A percentile compares a stretch with the other conserved stretches of the same genome.
Evolutionary conservation across 2,329 filamentous ascomycete species (phyloP).

Genomic region (Capronia americana): DNA sequence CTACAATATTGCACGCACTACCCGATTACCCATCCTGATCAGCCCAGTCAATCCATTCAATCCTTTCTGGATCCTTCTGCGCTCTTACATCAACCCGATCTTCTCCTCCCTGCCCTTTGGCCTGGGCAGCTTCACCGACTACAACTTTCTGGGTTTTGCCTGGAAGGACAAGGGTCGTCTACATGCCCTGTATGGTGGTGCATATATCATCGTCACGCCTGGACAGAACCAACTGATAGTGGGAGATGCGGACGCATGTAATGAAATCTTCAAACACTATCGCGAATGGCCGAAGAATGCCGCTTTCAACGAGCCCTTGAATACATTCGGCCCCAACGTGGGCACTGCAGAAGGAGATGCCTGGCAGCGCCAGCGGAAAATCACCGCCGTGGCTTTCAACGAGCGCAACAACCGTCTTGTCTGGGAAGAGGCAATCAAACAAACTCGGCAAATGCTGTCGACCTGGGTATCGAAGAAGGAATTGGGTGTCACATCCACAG

Average conservation of each 20-base stretch:
- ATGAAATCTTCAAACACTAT: conserved; percentile 13
- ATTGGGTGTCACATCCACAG: conserved; percentile 27
- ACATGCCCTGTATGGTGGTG: conserved; percentile 6
- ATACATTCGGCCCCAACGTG: conserved; percentile 24
- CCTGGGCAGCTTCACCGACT: conserved; percentile 20
- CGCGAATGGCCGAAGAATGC: conserved; percentile 14
- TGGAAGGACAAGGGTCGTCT: conserved; percentile 9
- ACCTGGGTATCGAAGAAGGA: conserved; percentile 12
- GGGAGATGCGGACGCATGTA: conserved; percentile 3
- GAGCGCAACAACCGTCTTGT: conserved; percentile 51
- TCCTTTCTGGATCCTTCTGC: conserved; percentile 21
- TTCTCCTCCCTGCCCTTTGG: conserved; percentile 11
- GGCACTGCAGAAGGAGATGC: conserved; percentile 22
- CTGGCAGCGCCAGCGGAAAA: conserved; percentile 52
- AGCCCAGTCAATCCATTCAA: conserved; percentile 25
- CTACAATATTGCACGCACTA: conserved; percentile 17
- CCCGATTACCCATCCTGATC: conserved; percentile 20
- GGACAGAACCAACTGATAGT: conserved; percentile 20
- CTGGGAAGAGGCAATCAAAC: conserved; percentile 46
- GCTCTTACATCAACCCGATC: conserved; percentile 14
- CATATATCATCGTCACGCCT: conserved; percentile 24
- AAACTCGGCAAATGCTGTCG: conserved; percentile 44
- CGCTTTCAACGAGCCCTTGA: conserved; percentile 16
- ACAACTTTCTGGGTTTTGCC: conserved; percentile 24
- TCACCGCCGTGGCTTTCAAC: conserved; percentile 52